phyloP scores from a whole-genome alignment of 768 basidiomycete species.

The Trametes elegans region DNA sequence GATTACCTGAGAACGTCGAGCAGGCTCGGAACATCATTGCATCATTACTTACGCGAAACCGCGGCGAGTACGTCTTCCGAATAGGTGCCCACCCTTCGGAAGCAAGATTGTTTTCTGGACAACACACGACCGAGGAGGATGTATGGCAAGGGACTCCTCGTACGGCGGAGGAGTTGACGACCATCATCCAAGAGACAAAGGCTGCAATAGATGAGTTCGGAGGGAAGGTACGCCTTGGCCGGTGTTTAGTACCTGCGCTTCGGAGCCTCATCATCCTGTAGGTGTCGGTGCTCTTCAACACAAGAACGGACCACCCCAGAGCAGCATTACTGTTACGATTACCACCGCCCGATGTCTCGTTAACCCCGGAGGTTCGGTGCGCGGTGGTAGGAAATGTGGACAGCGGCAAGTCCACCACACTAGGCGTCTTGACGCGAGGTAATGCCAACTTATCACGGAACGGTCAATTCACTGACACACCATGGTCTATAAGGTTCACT shows the following conservation, averaged over 20 bases:
- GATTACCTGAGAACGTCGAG: constrained; percentile 43
- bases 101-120: constrained; percentile 52
- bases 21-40: constrained; percentile 64
- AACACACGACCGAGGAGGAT: constrained; percentile 41
- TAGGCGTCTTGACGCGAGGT: constrained; percentile 95
- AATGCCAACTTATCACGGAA: constrained; percentile 18
- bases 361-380: constrained; percentile 90
- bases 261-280: constrained; percentile 27
- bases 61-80: constrained; percentile 74
- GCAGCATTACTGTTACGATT: constrained; percentile 64
- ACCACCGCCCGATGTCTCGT: constrained; percentile 70
- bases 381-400: constrained; percentile 96
- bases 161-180: constrained; percentile 51
- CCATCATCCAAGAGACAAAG: constrained; percentile 42
- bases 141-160: constrained; percentile 56
- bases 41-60: constrained; percentile 59
- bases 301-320: constrained; percentile 48
- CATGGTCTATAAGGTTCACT: constrained; percentile 48
- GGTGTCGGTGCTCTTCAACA: constrained; percentile 57
- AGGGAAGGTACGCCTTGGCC: constrained; percentile 54
- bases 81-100: constrained; percentile 68
- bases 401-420: constrained; percentile 91
- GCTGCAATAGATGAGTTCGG: constrained; percentile 71
- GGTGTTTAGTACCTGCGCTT: neutral
- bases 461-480: neutral